Evolutionary conservation across 1,284 basidiomycete species (phyloP).

Genomic region (Trichosporon sp.): DNA sequence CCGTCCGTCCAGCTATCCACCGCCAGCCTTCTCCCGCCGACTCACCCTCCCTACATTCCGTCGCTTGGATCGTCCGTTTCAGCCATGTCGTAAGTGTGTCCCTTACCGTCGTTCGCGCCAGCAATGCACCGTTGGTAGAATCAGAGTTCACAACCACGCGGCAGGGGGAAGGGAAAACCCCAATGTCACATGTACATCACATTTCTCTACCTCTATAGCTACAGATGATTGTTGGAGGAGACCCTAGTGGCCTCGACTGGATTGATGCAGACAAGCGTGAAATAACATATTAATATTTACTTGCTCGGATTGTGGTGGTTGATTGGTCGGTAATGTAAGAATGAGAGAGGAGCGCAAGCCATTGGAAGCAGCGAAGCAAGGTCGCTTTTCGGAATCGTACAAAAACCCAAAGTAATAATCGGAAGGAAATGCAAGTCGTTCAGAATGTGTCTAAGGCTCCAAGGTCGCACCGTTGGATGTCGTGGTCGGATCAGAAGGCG

Average conservation of each 20-base stretch:
- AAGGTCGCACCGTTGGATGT: not conserved
- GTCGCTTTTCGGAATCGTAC: not conserved
- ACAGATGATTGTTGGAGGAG: conserved; percentile 9
- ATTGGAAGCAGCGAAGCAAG: not conserved
- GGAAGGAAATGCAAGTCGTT: conserved; percentile 1
- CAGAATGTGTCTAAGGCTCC: not conserved
- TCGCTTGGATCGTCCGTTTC: not conserved
- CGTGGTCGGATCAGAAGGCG: not conserved
- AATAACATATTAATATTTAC: not conserved
- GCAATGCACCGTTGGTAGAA: not conserved
- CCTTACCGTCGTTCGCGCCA: too few species aligned
- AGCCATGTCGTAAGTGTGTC: not conserved
- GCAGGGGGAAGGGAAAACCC: not conserved
- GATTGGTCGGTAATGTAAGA: not conserved
- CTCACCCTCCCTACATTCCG: not conserved
- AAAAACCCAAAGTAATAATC: conserved; percentile 8
- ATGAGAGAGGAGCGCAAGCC: not conserved
- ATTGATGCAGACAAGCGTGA: conserved; percentile 12
- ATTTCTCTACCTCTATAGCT: conserved; percentile 19
- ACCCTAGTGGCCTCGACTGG: not conserved
- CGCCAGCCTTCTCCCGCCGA: not conserved
- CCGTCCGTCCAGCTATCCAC: not conserved
- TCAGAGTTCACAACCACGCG: not conserved
- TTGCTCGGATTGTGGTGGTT: not conserved
- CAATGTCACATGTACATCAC: conserved; percentile 13